Base-by-base conservation (phyloP, 306 rosid genomes). In the Cucumis hystrix region DNA sequence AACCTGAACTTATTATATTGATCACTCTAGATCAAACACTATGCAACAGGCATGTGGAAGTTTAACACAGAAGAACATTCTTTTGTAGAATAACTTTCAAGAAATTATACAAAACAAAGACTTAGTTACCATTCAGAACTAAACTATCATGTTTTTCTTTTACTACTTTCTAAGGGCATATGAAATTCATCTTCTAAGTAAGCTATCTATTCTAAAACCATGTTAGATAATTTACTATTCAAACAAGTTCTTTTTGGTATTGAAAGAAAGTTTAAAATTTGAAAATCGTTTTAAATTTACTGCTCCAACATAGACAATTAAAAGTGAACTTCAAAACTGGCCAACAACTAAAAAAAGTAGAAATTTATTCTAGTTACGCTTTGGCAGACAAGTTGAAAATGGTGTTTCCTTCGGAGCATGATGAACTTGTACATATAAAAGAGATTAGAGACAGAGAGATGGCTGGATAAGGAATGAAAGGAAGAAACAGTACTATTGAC, bases 361-460 rank as follows among this genome's bases (percentile, higher is more conserved):
- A 41, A 67, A 10, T 6, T 41, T n/a, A 41, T 43, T 41, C 30
- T 41, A 67, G 74, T 41, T 41, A 41, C 33, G 9, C 33, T 43
- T 8, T 10, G 54, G 18, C 0, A 66, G 10, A 39, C 33, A 40
- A 67, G 30, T 67, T 41, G 49, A 67, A 40, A 67, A 40, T n/a
- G 30, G 6, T 39, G 72, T 66, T 66, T 66, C 52, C 52, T 39
- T 66, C 52, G 40, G 73, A 39, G 30, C 10, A 18, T 40, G 20
- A 40, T 17, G 71, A 17, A 37, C 51, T 65, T 35, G 71, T 65
- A 37, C 47, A 37, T 39, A 65, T 39, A 67, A 20, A 9, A 18
- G 52, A 67, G 73, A 67, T 40, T n/a, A 40, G 73, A 66, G 13
- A 39, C 73, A 65, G 51, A 66, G 71, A 65, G 73, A 39, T 66